Base-by-base conservation (phyloP, 176 grass and related monocot genomes). In the Lolium perenne region DNA sequence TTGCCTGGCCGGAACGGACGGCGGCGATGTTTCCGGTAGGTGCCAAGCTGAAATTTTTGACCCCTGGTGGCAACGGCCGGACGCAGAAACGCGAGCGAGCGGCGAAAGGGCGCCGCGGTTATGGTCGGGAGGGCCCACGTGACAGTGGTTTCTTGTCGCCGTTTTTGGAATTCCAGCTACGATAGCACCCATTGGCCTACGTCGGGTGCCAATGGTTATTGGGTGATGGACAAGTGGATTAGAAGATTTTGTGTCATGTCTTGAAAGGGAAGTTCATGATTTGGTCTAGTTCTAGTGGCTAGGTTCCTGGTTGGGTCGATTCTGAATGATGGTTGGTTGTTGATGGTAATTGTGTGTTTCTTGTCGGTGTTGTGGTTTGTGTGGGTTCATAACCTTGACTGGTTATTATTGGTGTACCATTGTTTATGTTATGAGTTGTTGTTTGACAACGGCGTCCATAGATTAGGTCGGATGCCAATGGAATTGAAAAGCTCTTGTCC, bases 61-160 rank as follows among this genome's bases (percentile, higher is more conserved):
- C 55, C 57, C 20, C 48, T 76, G 2, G 47, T 32, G 6, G 2
- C 23, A 8, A 23, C 47, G 72, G 17, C 48, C 10, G 77, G 82
- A 85, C 82, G 88, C 49, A 55, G 74, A 76, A 76, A 76, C 49
- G 49, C 55, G 74, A 65, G 49, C 55, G 74, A 65, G 66, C 68
- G 46, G 78, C 69, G 48, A 14, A 48, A 20, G 68, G 78, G 26
- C 69, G 69, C 76, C 48, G 64, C 84, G 84, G 53, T 18, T 76
- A 23, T 25, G 4, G 21, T n/a, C 48, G n/a, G 63, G 14, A 7
- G 51, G 73, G 47, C 72, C 72, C 72, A 3, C 73, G 0, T 76
- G 73, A 5, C 14, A 5, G 26, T 60, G 64, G 74, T 18, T 23
- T 25, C 7, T 15, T 23, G 66, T n/a, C 26, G 66, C 14, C 10